Conservation (phyloP, 371 early-diverging fungal species). For the Syncephalastrum sp. region DNA sequence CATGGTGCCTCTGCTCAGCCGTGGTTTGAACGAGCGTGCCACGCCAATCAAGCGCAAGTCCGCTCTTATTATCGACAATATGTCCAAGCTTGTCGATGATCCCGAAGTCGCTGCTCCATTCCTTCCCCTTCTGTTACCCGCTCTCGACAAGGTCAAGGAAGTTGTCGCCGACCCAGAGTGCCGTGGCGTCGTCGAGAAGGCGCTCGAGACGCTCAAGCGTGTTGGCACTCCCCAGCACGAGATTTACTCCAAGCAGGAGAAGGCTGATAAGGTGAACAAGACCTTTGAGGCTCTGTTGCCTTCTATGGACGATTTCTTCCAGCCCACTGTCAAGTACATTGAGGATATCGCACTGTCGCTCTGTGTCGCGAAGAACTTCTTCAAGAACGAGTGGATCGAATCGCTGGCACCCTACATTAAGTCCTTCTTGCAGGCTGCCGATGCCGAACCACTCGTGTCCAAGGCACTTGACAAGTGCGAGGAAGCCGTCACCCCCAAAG, state of each 20-base stretch:
- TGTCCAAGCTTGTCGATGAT: conserved; percentile 82
- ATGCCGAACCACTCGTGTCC: conserved; percentile 22
- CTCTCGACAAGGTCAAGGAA: conserved; percentile 73
- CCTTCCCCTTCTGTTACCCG: conserved; percentile 79
- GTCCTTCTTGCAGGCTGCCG: conserved; percentile 49
- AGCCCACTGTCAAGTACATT: conserved; percentile 39
- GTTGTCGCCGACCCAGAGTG: conserved; percentile 82
- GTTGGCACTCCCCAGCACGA: conserved; percentile 34
- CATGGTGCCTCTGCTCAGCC: conserved; percentile 77
- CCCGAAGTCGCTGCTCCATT: conserved; percentile 81
- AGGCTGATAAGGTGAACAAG: conserved; percentile 41
- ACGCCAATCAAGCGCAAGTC: conserved; percentile 76
- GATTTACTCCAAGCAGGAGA: conserved; percentile 40
- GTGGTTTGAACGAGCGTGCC: conserved; percentile 69
- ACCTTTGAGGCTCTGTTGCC: conserved; percentile 43
- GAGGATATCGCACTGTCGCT: conserved; percentile 44
- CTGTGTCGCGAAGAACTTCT: conserved; percentile 41
- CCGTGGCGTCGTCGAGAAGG: conserved; percentile 63
- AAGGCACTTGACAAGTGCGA: conserved; percentile 41
- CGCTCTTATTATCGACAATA: conserved; percentile 82
- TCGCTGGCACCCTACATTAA: conserved; percentile 56
- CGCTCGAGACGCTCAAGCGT: conserved; percentile 42
- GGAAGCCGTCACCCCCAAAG: conserved; percentile 40
- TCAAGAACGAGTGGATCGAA: conserved; percentile 33
- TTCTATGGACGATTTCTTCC: conserved; percentile 24